Percentiles rank a stretch among this genome's conserved stretches.
These are phyloP conservation scores for Rubroshorea leprosula DNA, from an alignment of 345 rosid genomes.

Conservation along the genomic window DNA sequence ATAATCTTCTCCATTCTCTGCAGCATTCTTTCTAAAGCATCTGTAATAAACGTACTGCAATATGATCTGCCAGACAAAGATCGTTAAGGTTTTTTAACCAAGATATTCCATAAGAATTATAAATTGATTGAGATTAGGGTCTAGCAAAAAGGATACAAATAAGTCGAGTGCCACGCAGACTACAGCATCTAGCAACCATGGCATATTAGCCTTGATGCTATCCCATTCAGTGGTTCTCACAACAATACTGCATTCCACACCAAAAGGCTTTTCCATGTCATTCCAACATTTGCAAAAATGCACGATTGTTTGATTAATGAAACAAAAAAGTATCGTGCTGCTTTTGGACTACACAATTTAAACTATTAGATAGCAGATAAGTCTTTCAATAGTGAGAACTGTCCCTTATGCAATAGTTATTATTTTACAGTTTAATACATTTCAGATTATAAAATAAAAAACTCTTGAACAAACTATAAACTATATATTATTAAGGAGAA, in stretches of 20 bases:
- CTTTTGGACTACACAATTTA: too few relatives aligned
- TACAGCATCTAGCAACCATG: conserved; percentile 90
- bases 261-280: background rate
- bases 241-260: conserved; percentile 46
- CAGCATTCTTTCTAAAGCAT: conserved; percentile 23
- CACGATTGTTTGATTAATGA: too few relatives aligned
- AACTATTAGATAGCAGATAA: too few relatives aligned
- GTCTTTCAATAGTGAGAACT: too few relatives aligned
- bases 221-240: conserved; percentile 84
- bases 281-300: too few relatives aligned
- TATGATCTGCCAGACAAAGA: conserved; percentile 44
- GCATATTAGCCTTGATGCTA: conserved; percentile 66
- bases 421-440: too few relatives aligned
- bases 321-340: too few relatives aligned
- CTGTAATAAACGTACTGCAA: conserved; percentile 84
- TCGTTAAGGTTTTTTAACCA: conserved; percentile 29
- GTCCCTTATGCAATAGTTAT: too few relatives aligned
- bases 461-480: too few relatives aligned
- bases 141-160: conserved; percentile 67
- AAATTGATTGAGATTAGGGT: background rate
- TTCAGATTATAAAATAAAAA: too few relatives aligned
- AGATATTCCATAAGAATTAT: background rate
- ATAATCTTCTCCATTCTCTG: conserved; percentile 21
- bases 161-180: conserved; percentile 83
- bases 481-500: background rate